A percentile compares a stretch with the other conserved stretches of the same genome.
These are phyloP conservation scores for Diaporthe sp. DNA, from an alignment of 2,329 filamentous ascomycete genomes.

Conservation along the genomic window DNA sequence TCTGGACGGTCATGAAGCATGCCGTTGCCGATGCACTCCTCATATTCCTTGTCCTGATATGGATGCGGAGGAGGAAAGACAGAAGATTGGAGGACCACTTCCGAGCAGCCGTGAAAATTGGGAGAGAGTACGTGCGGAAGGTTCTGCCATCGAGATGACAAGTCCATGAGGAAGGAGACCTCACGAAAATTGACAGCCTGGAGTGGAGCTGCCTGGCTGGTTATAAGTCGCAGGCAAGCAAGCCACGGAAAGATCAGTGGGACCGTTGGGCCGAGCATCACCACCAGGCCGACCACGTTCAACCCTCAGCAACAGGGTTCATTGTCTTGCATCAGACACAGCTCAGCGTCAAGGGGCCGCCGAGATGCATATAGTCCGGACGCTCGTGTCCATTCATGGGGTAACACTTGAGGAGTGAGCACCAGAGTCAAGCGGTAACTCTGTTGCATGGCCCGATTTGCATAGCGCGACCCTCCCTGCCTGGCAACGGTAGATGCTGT, in stretches of 20 bases:
- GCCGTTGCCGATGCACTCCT: slow-evolving; percentile 78
- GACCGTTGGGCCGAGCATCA: background rate
- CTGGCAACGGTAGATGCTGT: background rate
- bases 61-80: slow-evolving; percentile 80
- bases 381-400: background rate
- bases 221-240: background rate
- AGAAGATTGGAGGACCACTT: slow-evolving; percentile 81
- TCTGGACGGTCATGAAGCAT: slow-evolving; percentile 81
- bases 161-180: background rate
- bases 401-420: background rate
- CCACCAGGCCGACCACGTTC: background rate
- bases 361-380: background rate
- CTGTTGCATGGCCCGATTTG: background rate
- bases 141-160: slow-evolving; percentile 70
- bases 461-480: background rate
- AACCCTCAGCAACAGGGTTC: background rate
- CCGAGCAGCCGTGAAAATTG: slow-evolving; percentile 70
- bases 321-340: background rate
- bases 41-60: slow-evolving; percentile 75
- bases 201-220: background rate
- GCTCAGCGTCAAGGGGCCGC: background rate
- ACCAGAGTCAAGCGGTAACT: background rate
- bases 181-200: background rate
- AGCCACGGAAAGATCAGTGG: background rate
- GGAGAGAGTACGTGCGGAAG: slow-evolving; percentile 71